A percentile compares a stretch with the other conserved stretches of the same genome.
Conservation (phyloP, 2,329 filamentous ascomycete genomes). For the Volutella citrinella region DNA sequence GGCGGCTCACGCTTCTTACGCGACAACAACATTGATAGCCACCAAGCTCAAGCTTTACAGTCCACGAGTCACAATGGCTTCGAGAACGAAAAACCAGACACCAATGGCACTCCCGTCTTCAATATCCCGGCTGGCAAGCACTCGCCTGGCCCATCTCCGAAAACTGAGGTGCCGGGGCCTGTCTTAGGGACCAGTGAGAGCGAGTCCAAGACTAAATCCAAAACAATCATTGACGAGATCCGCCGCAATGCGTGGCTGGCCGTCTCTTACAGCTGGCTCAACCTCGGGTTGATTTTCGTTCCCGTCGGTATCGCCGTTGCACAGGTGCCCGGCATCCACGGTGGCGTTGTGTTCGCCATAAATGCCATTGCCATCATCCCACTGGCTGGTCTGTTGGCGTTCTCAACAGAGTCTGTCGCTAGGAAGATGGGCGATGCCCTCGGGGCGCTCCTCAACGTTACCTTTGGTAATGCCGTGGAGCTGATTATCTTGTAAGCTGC, state of each 20-base stretch:
- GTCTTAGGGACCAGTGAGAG: conserved; percentile 40
- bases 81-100: no score
- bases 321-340: conserved; percentile 48
- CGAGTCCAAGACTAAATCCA: conserved; percentile 19
- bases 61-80: no score
- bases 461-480: conserved; percentile 77
- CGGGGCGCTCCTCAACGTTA: conserved; percentile 71
- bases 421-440: conserved; percentile 69
- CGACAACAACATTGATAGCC: no score
- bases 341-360: conserved; percentile 67
- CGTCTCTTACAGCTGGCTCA: conserved; percentile 74
- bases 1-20: no score
- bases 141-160: conserved; percentile 42
- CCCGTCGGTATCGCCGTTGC: conserved; percentile 71
- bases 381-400: conserved; percentile 67
- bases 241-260: conserved; percentile 50
- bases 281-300: conserved; percentile 73
- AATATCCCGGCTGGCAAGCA: conserved; percentile 21
- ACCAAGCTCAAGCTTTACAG: no score
- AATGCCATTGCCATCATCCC: conserved; percentile 76
- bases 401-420: conserved; percentile 74
- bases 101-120: conserved; percentile 21
- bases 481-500: conserved; percentile 67
- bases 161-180: conserved; percentile 55
- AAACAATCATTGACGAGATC: conserved; percentile 46